A percentile compares a stretch with the other conserved stretches of the same genome.
These are phyloP conservation scores for Fusarium armeniacum DNA, from an alignment of 2,329 filamentous ascomycete species.

Conservation along the genomic window DNA sequence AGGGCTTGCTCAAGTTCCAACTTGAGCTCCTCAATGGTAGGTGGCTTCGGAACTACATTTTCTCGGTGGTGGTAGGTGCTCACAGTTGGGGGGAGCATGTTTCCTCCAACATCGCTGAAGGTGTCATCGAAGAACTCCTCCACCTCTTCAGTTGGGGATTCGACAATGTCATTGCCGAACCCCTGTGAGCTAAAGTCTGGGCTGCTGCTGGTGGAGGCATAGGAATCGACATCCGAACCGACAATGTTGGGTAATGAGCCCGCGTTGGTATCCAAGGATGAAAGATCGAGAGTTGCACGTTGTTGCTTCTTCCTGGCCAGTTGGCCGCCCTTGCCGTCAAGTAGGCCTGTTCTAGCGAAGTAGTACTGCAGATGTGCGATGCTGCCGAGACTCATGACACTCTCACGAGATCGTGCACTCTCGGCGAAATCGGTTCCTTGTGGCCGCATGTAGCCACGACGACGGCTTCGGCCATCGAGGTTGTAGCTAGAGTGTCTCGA, in stretches of 20 bases:
- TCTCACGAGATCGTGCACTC: constrained; percentile 90
- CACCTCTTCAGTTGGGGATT: constrained; percentile 63
- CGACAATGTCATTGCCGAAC: constrained; percentile 59
- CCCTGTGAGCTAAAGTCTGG: constrained; percentile 64
- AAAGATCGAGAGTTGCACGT: constrained; percentile 70
- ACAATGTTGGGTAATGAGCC: constrained; percentile 56
- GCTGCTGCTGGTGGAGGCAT: constrained; percentile 71
- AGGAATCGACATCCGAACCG: constrained; percentile 69
- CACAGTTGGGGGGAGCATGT: constrained; percentile 94
- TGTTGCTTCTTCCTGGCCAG: constrained; percentile 79
- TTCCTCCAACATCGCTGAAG: constrained; percentile 75
- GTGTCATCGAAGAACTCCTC: constrained; percentile 68
- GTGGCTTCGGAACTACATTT: constrained; percentile 85
- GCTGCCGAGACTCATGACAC: constrained; percentile 94
- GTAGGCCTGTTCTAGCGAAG: constrained; percentile 91
- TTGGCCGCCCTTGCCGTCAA: constrained; percentile 94
- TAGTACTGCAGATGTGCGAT: constrained; percentile 99
- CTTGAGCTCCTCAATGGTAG: constrained; percentile 84
- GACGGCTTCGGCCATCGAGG: constrained; percentile 61
- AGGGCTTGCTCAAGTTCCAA: constrained; percentile 75
- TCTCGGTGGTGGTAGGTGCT: constrained; percentile 94
- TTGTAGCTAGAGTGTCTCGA: constrained; percentile 65
- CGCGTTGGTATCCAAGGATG: constrained; percentile 60
- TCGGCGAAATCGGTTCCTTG: constrained; percentile 90
- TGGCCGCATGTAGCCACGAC: constrained; percentile 88